phyloP scores from a whole-genome alignment of 2,329 filamentous ascomycete species.

The Paecilomyces formosus region DNA sequence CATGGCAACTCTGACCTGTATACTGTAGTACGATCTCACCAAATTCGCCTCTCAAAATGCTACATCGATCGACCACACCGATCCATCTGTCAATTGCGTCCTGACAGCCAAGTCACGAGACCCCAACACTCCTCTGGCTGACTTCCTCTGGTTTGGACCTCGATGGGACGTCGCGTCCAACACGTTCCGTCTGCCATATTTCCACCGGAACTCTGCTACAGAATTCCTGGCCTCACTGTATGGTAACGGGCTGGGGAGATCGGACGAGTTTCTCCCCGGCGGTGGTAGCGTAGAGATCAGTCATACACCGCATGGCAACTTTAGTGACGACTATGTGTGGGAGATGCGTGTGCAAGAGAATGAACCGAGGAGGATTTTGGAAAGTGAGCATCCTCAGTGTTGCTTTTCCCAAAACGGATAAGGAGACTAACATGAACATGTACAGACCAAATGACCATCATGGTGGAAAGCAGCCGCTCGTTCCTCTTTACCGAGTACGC shows the following conservation, averaged over 20 bases:
- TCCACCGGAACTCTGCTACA: slow-evolving; percentile 61
- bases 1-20: background rate
- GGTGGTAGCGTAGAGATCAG: slow-evolving; percentile 19
- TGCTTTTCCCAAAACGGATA: no score
- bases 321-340: slow-evolving; percentile 38
- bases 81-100: slow-evolving; percentile 61
- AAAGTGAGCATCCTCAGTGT: slow-evolving; percentile 15
- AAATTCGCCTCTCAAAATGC: slow-evolving; percentile 52
- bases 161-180: slow-evolving; percentile 63
- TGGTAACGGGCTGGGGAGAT: slow-evolving; percentile 18
- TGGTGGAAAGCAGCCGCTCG: slow-evolving; percentile 20
- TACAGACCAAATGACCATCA: slow-evolving; percentile 23
- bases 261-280: slow-evolving; percentile 19
- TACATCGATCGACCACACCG: slow-evolving; percentile 57
- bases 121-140: slow-evolving; percentile 53
- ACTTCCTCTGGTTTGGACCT: slow-evolving; percentile 67
- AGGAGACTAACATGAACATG: background rate
- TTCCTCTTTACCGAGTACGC: slow-evolving; percentile 22
- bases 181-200: slow-evolving; percentile 66
- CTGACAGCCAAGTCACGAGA: slow-evolving; percentile 42
- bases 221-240: slow-evolving; percentile 44
- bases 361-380: slow-evolving; percentile 36
- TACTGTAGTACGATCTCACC: slow-evolving; percentile 44
- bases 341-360: slow-evolving; percentile 39
- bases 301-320: slow-evolving; percentile 24